Evolutionary conservation across 352 stramenopile species (phyloP).

Genomic region (Saprolegnia diclina): DNA sequence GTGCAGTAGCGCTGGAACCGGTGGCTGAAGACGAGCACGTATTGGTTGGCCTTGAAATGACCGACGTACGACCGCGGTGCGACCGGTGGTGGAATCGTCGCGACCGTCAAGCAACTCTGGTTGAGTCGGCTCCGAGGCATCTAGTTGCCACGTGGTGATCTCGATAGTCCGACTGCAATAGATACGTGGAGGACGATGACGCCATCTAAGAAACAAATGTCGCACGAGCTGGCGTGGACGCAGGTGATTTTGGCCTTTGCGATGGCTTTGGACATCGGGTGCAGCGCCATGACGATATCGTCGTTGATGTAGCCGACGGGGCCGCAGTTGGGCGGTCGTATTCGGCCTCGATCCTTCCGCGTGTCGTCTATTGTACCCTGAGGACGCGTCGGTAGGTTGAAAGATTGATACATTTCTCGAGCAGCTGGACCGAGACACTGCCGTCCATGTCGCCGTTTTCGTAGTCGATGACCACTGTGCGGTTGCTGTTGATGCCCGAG

Average conservation of each 20-base stretch:
- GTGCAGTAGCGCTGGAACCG: conserved; percentile 25
- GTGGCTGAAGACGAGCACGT: conserved; percentile 15
- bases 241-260: neutral
- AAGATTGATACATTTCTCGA: conserved; percentile 21
- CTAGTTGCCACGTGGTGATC: too few relatives aligned
- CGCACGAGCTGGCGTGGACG: neutral
- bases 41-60: neutral
- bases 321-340: conserved; percentile 6
- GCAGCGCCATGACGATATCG: conserved; percentile 9
- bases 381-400: too few relatives aligned
- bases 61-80: neutral
- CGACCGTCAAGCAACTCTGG: neutral
- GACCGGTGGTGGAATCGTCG: neutral
- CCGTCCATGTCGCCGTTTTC: conserved; percentile 22
- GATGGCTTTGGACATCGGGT: conserved; percentile 6
- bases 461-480: conserved; percentile 17
- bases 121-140: conserved; percentile 12
- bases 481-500: conserved; percentile 16
- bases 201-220: conserved; percentile 12
- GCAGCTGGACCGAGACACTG: neutral
- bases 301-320: conserved; percentile 9
- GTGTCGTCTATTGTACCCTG: conserved; percentile 14
- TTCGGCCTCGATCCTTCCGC: neutral
- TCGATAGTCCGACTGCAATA: too few relatives aligned
- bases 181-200: conserved; percentile 4